Conservation (phyloP, 176 grass and related monocot species). For the Oryza meridionalis region DNA sequence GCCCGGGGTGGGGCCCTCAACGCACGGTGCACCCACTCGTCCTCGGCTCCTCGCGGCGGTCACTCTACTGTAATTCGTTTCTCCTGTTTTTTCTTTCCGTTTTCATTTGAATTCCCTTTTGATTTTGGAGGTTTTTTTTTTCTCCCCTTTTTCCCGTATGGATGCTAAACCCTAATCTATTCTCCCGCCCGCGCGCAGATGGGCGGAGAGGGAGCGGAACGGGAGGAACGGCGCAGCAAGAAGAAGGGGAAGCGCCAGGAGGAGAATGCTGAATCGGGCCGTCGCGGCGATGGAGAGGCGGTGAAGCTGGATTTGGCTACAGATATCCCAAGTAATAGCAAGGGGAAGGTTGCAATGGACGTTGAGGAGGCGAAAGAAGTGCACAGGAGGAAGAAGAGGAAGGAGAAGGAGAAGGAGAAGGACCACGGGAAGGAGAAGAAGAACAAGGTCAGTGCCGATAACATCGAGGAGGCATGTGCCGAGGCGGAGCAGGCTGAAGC, state of each 20-base stretch:
- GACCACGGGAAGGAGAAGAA: neutral
- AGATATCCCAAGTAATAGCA: neutral
- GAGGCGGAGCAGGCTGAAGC: slow-evolving; percentile 14
- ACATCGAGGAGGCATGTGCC: neutral
- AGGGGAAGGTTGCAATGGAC: neutral
- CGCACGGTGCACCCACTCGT: too few relatives aligned
- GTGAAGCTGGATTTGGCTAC: neutral
- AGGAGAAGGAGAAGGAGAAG: slow-evolving; percentile 13
- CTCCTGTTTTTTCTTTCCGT: too few relatives aligned
- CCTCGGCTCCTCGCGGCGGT: too few relatives aligned
- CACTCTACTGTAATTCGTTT: too few relatives aligned
- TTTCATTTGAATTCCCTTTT: too few relatives aligned
- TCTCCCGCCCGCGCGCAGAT: neutral
- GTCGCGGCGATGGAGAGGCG: neutral
- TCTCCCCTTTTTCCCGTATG: too few relatives aligned
- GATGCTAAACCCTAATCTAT: too few relatives aligned
- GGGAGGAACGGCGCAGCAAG: neutral
- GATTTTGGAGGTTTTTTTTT: too few relatives aligned
- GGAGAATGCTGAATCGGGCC: neutral
- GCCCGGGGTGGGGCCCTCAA: too few relatives aligned
- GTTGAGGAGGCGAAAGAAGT: neutral
- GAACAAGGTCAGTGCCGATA: neutral
- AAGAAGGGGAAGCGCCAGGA: neutral
- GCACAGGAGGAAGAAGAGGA: neutral
- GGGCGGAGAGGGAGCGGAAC: neutral